Conservation (phyloP, 352 stramenopile genomes). For the Globisporangium emineosum region DNA sequence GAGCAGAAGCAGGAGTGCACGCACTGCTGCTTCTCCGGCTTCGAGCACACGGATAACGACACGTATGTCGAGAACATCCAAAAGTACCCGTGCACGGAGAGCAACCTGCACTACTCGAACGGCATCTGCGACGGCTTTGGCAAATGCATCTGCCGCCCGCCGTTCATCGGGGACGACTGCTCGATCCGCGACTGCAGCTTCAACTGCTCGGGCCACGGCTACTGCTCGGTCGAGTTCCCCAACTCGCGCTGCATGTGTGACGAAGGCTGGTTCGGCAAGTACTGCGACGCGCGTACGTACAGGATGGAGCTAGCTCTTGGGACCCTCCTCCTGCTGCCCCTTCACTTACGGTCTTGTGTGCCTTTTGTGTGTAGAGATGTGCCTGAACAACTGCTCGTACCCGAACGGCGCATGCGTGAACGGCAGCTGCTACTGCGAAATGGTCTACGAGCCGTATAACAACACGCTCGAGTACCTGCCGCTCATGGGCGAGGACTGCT, state of each 20-base stretch:
- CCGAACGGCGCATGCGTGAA: slow-evolving; percentile 93
- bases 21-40: slow-evolving; percentile 93
- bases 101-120: slow-evolving; percentile 90
- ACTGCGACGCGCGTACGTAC: slow-evolving; percentile 81
- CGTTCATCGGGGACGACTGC: slow-evolving; percentile 91
- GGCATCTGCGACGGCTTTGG: slow-evolving; percentile 96
- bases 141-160: slow-evolving; percentile 92
- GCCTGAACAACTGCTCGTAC: slow-evolving; percentile 97
- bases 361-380: slow-evolving; percentile 58
- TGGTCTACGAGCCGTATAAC: slow-evolving; percentile 95
- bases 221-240: slow-evolving; percentile 95
- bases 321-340: too few species aligned
- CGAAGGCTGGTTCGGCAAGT: slow-evolving; percentile 92
- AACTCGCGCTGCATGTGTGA: slow-evolving; percentile 94
- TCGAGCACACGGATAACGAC: slow-evolving; percentile 85
- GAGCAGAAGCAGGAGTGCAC: slow-evolving; percentile 84
- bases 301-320: too few species aligned
- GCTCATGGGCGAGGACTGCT: slow-evolving; percentile 83
- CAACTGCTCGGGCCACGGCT: slow-evolving; percentile 93
- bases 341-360: background rate
- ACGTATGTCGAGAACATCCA: slow-evolving; percentile 88
- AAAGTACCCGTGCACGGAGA: slow-evolving; percentile 84
- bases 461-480: slow-evolving; percentile 81
- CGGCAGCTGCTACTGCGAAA: slow-evolving; percentile 88
- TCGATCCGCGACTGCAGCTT: slow-evolving; percentile 91